Evolutionary conservation across 768 basidiomycete genomes (phyloP).

Genomic region (Ephemerocybe angulata): DNA sequence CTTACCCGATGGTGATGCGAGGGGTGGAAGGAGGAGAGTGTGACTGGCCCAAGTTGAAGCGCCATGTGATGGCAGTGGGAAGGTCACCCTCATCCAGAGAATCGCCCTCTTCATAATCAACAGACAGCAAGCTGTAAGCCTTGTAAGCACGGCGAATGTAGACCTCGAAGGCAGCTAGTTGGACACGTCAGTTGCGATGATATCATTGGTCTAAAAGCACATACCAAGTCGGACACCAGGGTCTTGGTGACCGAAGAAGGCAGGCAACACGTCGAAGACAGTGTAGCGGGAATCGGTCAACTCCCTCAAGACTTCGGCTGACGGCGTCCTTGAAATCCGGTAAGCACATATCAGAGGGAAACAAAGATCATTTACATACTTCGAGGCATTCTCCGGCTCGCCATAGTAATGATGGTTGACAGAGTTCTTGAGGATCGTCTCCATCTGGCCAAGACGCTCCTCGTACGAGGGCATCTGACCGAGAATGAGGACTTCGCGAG

Average conservation of each 20-base stretch:
- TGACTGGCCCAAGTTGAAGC: constrained; percentile 90
- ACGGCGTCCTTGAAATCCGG: constrained; percentile 59
- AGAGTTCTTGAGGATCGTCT: constrained; percentile 84
- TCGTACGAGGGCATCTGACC: constrained; percentile 97
- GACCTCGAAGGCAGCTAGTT: constrained; percentile 86
- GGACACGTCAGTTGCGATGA: constrained; percentile 4
- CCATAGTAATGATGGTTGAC: constrained; percentile 89
- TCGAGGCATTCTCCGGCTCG: constrained; percentile 62
- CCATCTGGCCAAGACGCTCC: constrained; percentile 92
- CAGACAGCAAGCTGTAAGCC: constrained; percentile 84
- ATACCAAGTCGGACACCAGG: constrained; percentile 78
- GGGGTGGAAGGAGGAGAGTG: constrained; percentile 87
- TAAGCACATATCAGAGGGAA: neutral
- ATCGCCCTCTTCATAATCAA: constrained; percentile 95
- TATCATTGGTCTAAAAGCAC: constrained; percentile 18
- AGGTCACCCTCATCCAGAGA: constrained; percentile 78
- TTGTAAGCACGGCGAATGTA: constrained; percentile 95
- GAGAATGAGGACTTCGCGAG: constrained; percentile 93
- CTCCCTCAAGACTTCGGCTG: constrained; percentile 83
- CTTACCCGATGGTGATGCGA: constrained; percentile 50
- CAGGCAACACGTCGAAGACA: constrained; percentile 93
- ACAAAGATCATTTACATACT: constrained; percentile 46
- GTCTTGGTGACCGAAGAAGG: constrained; percentile 90
- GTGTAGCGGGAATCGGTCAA: constrained; percentile 95
- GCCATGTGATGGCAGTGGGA: constrained; percentile 83